These are phyloP conservation scores for Pleurotus pulmonarius DNA, from an alignment of 768 basidiomycete species.

Conservation along the genomic window DNA sequence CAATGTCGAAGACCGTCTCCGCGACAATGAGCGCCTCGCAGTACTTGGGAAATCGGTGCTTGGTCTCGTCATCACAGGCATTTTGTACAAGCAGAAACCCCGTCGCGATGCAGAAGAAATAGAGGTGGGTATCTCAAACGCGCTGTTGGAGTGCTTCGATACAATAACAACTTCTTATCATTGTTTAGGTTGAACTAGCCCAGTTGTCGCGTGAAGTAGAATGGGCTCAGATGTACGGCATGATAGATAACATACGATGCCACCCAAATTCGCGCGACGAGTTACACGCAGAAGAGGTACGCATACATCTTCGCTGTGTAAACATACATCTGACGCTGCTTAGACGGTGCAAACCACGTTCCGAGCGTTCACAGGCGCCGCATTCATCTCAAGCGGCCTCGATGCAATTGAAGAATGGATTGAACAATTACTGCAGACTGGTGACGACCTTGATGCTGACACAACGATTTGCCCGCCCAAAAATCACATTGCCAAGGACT, in stretches of 20 bases:
- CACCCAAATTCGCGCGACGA: constrained; percentile 30
- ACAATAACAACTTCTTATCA: background rate
- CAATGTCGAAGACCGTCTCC: constrained; percentile 32
- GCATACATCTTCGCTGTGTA: constrained; percentile 13
- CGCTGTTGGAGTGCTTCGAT: background rate
- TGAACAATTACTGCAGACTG: constrained; percentile 22
- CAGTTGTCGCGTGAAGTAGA: constrained; percentile 26
- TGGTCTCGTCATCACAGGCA: constrained; percentile 39
- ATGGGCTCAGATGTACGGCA: constrained; percentile 46
- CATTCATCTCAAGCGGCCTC: constrained; percentile 53
- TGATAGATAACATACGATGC: constrained; percentile 47
- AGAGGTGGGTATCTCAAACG: constrained; percentile 35
- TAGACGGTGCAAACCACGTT: constrained; percentile 60
- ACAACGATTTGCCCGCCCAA: background rate
- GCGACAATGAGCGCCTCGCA: constrained; percentile 56
- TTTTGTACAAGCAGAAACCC: constrained; percentile 49
- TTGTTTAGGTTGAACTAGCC: background rate
- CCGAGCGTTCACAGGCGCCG: constrained; percentile 64
- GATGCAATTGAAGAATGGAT: constrained; percentile 56
- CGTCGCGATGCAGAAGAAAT: constrained; percentile 45
- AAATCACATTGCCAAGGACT: background rate
- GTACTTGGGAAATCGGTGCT: constrained; percentile 47
- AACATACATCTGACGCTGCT: constrained; percentile 7
- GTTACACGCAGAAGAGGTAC: constrained; percentile 39
- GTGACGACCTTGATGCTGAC: background rate